Evolutionary conservation across 345 rosid species (phyloP).

Genomic region (Draba incana): DNA sequence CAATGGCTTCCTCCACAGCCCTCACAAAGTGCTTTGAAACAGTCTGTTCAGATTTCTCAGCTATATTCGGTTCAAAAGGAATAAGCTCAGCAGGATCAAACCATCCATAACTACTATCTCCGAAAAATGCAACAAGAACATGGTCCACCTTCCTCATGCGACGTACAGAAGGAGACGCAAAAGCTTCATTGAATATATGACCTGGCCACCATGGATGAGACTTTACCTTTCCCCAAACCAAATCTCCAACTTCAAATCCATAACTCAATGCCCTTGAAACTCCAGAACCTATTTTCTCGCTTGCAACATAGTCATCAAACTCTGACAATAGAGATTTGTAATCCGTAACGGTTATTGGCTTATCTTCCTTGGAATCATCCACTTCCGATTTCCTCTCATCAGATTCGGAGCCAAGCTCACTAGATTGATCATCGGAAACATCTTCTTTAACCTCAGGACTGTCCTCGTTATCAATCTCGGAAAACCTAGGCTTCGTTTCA

Average conservation of each 20-base stretch:
- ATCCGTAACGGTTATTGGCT: constrained; percentile 16
- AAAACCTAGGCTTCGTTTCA: constrained; percentile 43
- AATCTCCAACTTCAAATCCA: constrained; percentile 90
- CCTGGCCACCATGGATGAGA: constrained; percentile 99
- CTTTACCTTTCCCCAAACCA: constrained; percentile 99
- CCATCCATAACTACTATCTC: constrained; percentile 99
- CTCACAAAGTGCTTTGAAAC: constrained; percentile 68
- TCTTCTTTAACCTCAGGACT: constrained; percentile 28
- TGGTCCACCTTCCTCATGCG: constrained; percentile 80
- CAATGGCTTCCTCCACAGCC: constrained; percentile 95
- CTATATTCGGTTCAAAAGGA: constrained; percentile 65
- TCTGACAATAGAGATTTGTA: constrained; percentile 74
- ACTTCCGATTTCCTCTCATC: constrained; percentile 27
- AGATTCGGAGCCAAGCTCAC: constrained; percentile 38
- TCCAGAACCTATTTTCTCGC: constrained; percentile 66
- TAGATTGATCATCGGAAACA: constrained; percentile 41
- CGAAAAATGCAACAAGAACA: constrained; percentile 94
- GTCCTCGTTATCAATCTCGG: constrained; percentile 39
- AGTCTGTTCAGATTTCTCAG: constrained; percentile 75
- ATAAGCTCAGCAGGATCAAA: constrained; percentile 98
- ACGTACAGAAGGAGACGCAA: constrained; percentile 82
- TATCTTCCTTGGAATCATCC: constrained; percentile 27
- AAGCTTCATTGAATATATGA: constrained; percentile 87
- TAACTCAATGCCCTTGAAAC: constrained; percentile 73
- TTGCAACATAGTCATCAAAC: constrained; percentile 91